A percentile compares a stretch with the other conserved stretches of the same genome.
phyloP scores from a whole-genome alignment of 768 basidiomycete species.

The Serendipita sp. region DNA sequence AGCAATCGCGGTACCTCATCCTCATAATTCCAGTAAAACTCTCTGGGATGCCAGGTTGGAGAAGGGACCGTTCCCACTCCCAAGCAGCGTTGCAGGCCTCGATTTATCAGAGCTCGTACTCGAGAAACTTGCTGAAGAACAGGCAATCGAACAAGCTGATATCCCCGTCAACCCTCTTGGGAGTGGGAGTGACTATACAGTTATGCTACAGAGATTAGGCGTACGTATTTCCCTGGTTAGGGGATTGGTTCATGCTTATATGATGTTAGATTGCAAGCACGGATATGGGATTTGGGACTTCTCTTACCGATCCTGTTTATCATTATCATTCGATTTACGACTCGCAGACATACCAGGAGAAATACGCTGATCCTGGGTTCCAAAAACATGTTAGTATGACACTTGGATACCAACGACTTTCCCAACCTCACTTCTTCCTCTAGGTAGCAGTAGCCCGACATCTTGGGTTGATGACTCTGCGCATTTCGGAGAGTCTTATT shows the following conservation, averaged over 20 bases:
- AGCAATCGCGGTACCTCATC: slow-evolving; percentile 60
- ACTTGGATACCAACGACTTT: neutral
- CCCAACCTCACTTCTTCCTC: neutral
- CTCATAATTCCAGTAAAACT: slow-evolving; percentile 41
- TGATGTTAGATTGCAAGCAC: slow-evolving; percentile 15
- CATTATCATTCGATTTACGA: slow-evolving; percentile 68
- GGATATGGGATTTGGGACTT: slow-evolving; percentile 23
- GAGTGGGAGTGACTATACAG: slow-evolving; percentile 81
- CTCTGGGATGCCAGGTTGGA: slow-evolving; percentile 69
- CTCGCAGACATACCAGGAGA: slow-evolving; percentile 51
- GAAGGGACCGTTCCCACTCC: slow-evolving; percentile 32
- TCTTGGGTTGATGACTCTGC: slow-evolving; percentile 40
- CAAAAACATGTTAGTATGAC: slow-evolving; percentile 40
- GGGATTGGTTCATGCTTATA: slow-evolving; percentile 19
- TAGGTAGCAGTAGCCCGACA: slow-evolving; percentile 53
- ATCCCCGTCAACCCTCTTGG: slow-evolving; percentile 46
- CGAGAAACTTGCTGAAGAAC: slow-evolving; percentile 17
- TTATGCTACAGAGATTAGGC: slow-evolving; percentile 71
- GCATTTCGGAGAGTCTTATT: slow-evolving; percentile 36
- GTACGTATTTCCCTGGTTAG: slow-evolving; percentile 24
- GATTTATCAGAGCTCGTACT: slow-evolving; percentile 21
- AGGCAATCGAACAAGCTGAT: slow-evolving; percentile 10
- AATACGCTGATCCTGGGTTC: slow-evolving; percentile 64
- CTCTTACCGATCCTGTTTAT: slow-evolving; percentile 43
- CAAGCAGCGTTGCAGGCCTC: slow-evolving; percentile 29